A percentile compares a stretch with the other conserved stretches of the same genome.
Conservation (phyloP, 2,329 filamentous ascomycete species). For the Zasmidium citrigriseum region DNA sequence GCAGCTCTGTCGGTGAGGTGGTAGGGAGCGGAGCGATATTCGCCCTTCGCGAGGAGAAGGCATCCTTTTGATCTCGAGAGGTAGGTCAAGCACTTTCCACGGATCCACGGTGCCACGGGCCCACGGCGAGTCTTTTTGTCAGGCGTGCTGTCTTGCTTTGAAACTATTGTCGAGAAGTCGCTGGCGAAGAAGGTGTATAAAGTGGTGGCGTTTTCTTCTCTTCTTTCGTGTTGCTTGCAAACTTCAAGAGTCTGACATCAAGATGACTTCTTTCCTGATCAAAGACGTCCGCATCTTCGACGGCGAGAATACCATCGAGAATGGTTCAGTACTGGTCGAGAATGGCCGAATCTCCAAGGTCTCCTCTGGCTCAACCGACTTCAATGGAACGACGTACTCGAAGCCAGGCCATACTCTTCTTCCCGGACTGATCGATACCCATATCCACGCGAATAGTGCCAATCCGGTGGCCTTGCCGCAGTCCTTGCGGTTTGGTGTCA, state of each 20-base stretch:
- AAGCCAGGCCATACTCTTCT: conserved; percentile 51
- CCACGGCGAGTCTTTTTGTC: no score
- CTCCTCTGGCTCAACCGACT: conserved; percentile 17
- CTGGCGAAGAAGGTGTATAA: no score
- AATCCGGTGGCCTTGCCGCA: conserved; percentile 44
- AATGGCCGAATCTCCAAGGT: conserved; percentile 42
- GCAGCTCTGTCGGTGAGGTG: no score
- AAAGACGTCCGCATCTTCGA: conserved; percentile 51
- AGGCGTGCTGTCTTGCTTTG: no score
- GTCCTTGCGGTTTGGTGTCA: conserved; percentile 52
- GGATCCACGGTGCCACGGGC: no score
- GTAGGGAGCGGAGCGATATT: no score
- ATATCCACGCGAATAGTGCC: conserved; percentile 49
- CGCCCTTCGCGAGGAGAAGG: no score
- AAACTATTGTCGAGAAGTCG: no score
- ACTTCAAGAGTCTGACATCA: background rate
- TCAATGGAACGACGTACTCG: conserved; percentile 37
- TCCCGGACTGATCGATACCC: conserved; percentile 54
- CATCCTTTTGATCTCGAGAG: no score
- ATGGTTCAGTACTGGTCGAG: conserved; percentile 44
- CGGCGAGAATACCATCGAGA: conserved; percentile 43
- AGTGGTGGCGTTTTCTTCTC: no score
- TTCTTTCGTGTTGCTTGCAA: no score
- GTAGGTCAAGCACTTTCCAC: no score
- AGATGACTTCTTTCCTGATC: conserved; percentile 41